Base-by-base conservation (phyloP, 1,284 basidiomycete species). In the Amylostereum areolatum region DNA sequence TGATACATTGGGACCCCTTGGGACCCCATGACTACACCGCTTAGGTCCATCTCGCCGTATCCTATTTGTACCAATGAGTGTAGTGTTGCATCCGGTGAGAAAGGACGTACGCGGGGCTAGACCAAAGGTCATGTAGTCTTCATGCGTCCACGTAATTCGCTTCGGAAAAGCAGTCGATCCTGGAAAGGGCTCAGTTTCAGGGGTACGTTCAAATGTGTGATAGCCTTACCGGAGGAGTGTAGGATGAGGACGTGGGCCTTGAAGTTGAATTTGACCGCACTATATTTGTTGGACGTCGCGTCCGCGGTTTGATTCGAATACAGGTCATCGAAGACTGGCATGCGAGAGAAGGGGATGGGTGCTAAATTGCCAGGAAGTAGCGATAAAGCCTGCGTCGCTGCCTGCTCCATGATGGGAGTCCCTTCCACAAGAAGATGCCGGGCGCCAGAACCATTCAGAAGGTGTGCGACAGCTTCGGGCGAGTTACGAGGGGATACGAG, bases 111-210 rank as follows among this genome's bases (percentile, higher is more conserved):
- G 33, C 33, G 33, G 33, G n/a, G 33, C 8, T n/a, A 8, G n/a
- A n/a, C 8, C 8, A 35, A 35, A n/a, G 8, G 8, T 35, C n/a
- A 35, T 8, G 8, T 8, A n/a, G 33, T 8, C n/a, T 8, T 35
- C 33, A n/a, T 35, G 33, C 8, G 33, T 35, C 8, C n/a, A 55
- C 6, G 28, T 7, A 24, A 61, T 55, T 2, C 59, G 59, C 43
- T 63, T 63, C 3, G 62, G 60, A 42, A 58, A 60, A 2, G 62
- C 56, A 4, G 59, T 60, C 3, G 62, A 61, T 5, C 62, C 62
- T 63, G 40, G 3, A 27, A 47, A 28, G 8, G 8, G 8, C n/a
- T 5, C 3, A 9, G 24, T 4, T n/a, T 24, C 28, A 8, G 24
- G 35, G n/a, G 12, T 9, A 46, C n/a, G 30, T 18, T n/a, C 7